phyloP scores from a whole-genome alignment of 2,329 filamentous ascomycete genomes.

The Colletotrichum endophyticum region DNA sequence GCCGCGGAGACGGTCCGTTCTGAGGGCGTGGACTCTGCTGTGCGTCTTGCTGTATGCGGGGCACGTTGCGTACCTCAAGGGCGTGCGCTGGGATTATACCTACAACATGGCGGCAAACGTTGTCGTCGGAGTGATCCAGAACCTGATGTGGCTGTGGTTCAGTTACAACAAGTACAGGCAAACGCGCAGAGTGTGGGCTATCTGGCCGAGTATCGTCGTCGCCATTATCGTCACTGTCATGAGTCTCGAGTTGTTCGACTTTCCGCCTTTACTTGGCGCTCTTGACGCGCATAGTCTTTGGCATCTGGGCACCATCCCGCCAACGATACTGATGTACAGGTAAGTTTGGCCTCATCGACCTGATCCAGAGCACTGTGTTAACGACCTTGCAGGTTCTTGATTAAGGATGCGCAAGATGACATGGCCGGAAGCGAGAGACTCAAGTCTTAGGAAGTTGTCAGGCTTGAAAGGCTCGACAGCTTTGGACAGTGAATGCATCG shows the following conservation, averaged over 20 bases:
- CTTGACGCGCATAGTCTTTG: slow-evolving; percentile 95
- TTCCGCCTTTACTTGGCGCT: slow-evolving; percentile 80
- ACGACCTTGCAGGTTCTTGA: slow-evolving; percentile 69
- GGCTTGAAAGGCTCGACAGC: not conserved
- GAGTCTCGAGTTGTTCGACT: slow-evolving; percentile 95
- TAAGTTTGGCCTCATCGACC: slow-evolving; percentile 54
- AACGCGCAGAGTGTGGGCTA: slow-evolving; percentile 77
- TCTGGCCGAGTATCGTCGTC: slow-evolving; percentile 89
- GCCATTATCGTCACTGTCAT: slow-evolving; percentile 92
- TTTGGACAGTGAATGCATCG: not conserved
- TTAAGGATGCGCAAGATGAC: slow-evolving; percentile 86
- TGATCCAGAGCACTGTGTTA: not conserved
- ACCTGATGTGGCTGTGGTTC: slow-evolving; percentile 86
- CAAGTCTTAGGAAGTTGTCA: slow-evolving; percentile 63
- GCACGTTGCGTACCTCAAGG: slow-evolving; percentile 84
- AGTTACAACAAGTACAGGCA: slow-evolving; percentile 76
- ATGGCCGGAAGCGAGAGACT: slow-evolving; percentile 70
- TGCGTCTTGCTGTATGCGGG: slow-evolving; percentile 74
- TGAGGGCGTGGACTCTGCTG: slow-evolving; percentile 76
- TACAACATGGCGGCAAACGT: slow-evolving; percentile 99
- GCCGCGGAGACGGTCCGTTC: slow-evolving; percentile 49
- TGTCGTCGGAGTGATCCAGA: slow-evolving; percentile 77
- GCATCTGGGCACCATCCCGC: slow-evolving; percentile 91
- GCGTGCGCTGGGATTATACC: slow-evolving; percentile 90
- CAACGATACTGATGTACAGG: slow-evolving; percentile 93